These are phyloP conservation scores for Aspergillus sp. DNA, from an alignment of 2,329 filamentous ascomycete species.

Conservation along the genomic window DNA sequence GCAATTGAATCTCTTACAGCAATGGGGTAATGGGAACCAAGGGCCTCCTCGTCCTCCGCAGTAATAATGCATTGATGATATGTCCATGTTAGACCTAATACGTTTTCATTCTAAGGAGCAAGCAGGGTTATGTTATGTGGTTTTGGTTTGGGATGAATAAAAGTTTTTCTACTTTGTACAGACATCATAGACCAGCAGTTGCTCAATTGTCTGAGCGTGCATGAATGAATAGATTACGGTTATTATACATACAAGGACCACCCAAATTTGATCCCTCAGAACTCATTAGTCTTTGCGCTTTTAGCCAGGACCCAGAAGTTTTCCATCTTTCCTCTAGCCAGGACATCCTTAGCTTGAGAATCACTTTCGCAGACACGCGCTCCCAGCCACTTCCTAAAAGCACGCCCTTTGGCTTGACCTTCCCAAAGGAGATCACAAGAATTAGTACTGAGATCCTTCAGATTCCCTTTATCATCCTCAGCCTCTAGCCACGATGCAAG, in stretches of 20 bases:
- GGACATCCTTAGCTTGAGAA: conserved; percentile 71
- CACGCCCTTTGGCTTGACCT: conserved; percentile 72
- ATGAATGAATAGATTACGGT: neutral
- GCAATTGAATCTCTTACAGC: conserved; percentile 35
- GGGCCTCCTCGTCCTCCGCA: conserved; percentile 20
- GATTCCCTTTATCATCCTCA: conserved; percentile 66
- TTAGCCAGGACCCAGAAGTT: conserved; percentile 92
- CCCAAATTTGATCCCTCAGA: conserved; percentile 8
- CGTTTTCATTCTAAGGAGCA: conserved; percentile 18
- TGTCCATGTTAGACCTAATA: conserved; percentile 9
- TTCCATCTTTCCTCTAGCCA: conserved; percentile 80
- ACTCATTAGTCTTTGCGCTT: conserved; percentile 43
- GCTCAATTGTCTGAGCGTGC: neutral
- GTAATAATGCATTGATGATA: conserved; percentile 4
- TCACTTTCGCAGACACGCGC: conserved; percentile 86
- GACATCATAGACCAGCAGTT: neutral
- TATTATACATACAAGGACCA: neutral
- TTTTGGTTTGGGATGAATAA: conserved; percentile 5
- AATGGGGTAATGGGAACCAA: conserved; percentile 29
- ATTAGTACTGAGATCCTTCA: conserved; percentile 78
- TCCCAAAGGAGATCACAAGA: conserved; percentile 82
- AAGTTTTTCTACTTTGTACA: conserved; percentile 4
- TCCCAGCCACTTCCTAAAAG: conserved; percentile 81
- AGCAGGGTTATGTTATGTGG: conserved; percentile 1
- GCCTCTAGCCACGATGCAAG: conserved; percentile 68